Evolutionary conservation across 75 land plant species (phyloP).

Genomic region (Adiantum capillusveneris): DNA sequence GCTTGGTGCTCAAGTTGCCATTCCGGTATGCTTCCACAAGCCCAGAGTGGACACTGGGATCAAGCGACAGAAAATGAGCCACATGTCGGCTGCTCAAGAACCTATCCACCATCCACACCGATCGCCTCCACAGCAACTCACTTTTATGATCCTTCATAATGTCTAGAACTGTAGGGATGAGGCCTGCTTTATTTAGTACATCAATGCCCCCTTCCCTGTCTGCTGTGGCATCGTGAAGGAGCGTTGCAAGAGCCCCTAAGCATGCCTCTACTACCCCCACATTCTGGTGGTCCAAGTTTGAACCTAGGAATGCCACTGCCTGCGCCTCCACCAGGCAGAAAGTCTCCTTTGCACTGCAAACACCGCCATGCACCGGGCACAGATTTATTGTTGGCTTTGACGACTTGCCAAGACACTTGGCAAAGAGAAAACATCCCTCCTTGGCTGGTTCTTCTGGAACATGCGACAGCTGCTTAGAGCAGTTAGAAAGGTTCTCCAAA

Average conservation of each 20-base stretch:
- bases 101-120: slow-evolving; percentile 62
- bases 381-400: slow-evolving; percentile 10
- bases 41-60: slow-evolving; percentile 34
- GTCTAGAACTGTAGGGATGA: slow-evolving; percentile 33
- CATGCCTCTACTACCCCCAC: slow-evolving; percentile 54
- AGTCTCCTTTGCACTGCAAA: slow-evolving; percentile 46
- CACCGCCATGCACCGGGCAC: slow-evolving; percentile 54
- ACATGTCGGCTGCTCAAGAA: slow-evolving; percentile 26
- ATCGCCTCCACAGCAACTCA: slow-evolving; percentile 39
- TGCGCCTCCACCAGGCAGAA: slow-evolving; percentile 56
- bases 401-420: background rate
- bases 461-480: slow-evolving; percentile 42
- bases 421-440: background rate
- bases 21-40: slow-evolving; percentile 51
- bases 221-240: slow-evolving; percentile 42
- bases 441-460: slow-evolving; percentile 20
- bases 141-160: slow-evolving; percentile 54
- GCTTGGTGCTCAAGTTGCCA: slow-evolving; percentile 43
- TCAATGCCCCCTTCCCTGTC: slow-evolving; percentile 49
- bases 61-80: slow-evolving; percentile 35
- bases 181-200: slow-evolving; percentile 28
- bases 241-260: slow-evolving; percentile 49
- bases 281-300: slow-evolving; percentile 47
- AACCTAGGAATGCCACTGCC: slow-evolving; percentile 39
- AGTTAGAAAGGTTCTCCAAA: slow-evolving; percentile 52